Evolutionary conservation across 1,284 basidiomycete genomes (phyloP).

Genomic region (Apiotrichum laibachii): DNA sequence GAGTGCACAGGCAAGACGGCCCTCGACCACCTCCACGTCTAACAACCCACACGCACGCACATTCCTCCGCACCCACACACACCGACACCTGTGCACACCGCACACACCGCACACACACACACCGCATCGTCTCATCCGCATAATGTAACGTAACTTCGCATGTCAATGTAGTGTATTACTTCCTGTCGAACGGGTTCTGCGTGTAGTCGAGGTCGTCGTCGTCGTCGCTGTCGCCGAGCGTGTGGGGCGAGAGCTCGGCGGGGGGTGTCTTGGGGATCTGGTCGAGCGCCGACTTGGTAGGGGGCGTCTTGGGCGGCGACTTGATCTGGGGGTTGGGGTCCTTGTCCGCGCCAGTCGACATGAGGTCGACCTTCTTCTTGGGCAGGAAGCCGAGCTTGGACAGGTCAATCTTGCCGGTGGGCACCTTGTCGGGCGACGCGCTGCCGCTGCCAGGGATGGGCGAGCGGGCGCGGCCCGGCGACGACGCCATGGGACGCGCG

Average conservation of each 20-base stretch:
- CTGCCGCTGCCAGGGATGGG: conserved; percentile 2
- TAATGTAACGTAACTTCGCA: no score
- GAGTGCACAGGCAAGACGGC: conserved; percentile 45
- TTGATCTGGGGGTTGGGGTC: conserved; percentile 36
- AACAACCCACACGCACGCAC: not conserved
- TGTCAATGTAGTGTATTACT: conserved; percentile 13
- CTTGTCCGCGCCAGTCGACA: conserved; percentile 37
- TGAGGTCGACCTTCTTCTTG: conserved; percentile 49
- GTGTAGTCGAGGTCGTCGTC: conserved; percentile 50
- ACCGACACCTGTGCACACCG: not conserved
- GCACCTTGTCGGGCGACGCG: conserved; percentile 25
- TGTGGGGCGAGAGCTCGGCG: conserved; percentile 27
- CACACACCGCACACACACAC: not conserved
- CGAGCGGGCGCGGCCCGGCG: not conserved
- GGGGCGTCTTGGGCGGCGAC: conserved; percentile 22
- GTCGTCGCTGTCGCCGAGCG: conserved; percentile 45
- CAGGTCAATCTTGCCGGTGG: conserved; percentile 48
- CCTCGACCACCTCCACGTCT: conserved; percentile 14
- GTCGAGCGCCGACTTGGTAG: conserved; percentile 22
- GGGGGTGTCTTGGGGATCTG: conserved; percentile 47
- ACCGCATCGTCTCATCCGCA: no score
- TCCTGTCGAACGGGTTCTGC: conserved; percentile 50
- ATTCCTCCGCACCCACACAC: no score
- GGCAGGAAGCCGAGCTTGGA: conserved; percentile 51
- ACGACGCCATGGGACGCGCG: conserved; percentile 9